phyloP scores from a whole-genome alignment of 192 early-diverging fungal genomes.

The Gonapodya prolifera region DNA sequence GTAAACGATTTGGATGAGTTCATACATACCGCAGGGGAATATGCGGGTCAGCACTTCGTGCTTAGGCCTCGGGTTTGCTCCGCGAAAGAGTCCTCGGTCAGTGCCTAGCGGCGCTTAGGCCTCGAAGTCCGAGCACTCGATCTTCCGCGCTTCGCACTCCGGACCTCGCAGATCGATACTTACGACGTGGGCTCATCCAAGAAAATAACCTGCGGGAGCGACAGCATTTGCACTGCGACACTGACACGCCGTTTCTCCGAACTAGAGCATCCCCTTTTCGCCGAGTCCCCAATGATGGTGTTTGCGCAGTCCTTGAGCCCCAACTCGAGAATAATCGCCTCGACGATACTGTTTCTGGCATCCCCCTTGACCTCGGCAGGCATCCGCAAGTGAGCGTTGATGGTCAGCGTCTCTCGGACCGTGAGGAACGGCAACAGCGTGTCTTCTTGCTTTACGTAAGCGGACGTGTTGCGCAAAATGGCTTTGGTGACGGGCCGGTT shows the following conservation, averaged over 20 bases:
- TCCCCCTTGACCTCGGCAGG: not conserved
- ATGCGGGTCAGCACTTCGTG: too few species aligned
- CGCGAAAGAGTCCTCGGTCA: too few species aligned
- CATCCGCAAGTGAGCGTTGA: not conserved
- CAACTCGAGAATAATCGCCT: not conserved
- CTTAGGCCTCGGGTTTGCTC: too few species aligned
- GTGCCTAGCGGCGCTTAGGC: too few species aligned
- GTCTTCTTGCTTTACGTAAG: constrained; percentile 4
- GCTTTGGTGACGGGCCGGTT: not conserved
- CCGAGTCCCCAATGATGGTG: not conserved
- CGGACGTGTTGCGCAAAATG: not conserved
- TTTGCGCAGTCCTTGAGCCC: not conserved
- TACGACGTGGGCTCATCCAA: not conserved
- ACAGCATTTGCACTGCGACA: not conserved
- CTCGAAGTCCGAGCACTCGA: too few species aligned
- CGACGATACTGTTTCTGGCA: not conserved
- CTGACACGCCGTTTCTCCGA: not conserved
- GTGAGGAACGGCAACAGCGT: constrained; percentile 2
- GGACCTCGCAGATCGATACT: too few species aligned
- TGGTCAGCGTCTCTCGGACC: not conserved
- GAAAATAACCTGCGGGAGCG: not conserved
- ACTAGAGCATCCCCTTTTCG: not conserved
- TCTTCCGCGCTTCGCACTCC: too few species aligned
- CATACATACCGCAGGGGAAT: not conserved
- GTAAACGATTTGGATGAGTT: not conserved